Percentiles rank a stretch among this genome's conserved stretches.
phyloP scores from a whole-genome alignment of 306 rosid species.

The Cicer chorassanicum region DNA sequence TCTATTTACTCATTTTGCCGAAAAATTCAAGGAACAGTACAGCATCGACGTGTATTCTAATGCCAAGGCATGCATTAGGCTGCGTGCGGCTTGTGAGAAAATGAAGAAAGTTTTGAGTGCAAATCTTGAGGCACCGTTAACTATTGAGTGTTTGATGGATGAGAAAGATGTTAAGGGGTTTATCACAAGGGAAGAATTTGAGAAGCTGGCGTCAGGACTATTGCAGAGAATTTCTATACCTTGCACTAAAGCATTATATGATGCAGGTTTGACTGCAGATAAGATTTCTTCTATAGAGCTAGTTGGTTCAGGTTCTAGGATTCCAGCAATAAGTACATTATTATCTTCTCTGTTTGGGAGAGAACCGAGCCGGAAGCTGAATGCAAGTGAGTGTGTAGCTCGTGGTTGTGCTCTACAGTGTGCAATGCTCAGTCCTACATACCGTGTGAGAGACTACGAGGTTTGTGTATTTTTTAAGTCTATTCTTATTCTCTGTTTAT shows the following conservation, averaged over 20 bases:
- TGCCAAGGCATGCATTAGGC: slow-evolving; percentile 79
- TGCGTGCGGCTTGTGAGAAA: slow-evolving; percentile 88
- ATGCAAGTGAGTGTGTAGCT: slow-evolving; percentile 99
- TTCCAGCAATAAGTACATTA: slow-evolving; percentile 76
- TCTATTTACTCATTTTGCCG: slow-evolving; percentile 82
- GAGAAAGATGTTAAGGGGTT: slow-evolving; percentile 96
- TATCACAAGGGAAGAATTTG: slow-evolving; percentile 92
- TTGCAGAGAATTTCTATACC: slow-evolving; percentile 72
- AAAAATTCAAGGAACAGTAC: slow-evolving; percentile 72
- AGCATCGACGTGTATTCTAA: slow-evolving; percentile 73
- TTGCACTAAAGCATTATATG: slow-evolving; percentile 71
- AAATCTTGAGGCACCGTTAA: slow-evolving; percentile 90
- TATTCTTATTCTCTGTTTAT: slow-evolving; percentile 28
- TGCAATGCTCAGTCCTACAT: slow-evolving; percentile 94
- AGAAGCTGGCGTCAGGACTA: slow-evolving; percentile 71
- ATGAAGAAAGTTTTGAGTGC: slow-evolving; percentile 96
- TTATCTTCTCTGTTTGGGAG: slow-evolving; percentile 65
- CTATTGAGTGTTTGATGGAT: slow-evolving; percentile 95
- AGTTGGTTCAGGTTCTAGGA: slow-evolving; percentile 96
- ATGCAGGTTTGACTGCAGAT: slow-evolving; percentile 66
- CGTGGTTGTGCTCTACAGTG: slow-evolving; percentile 98
- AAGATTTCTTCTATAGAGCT: slow-evolving; percentile 83
- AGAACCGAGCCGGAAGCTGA: slow-evolving; percentile 86
- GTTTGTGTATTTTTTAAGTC: slow-evolving; percentile 54
- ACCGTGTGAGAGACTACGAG: slow-evolving; percentile 90